Base-by-base conservation (phyloP, 2,329 filamentous ascomycete genomes). In the Diplodia sapinea region DNA sequence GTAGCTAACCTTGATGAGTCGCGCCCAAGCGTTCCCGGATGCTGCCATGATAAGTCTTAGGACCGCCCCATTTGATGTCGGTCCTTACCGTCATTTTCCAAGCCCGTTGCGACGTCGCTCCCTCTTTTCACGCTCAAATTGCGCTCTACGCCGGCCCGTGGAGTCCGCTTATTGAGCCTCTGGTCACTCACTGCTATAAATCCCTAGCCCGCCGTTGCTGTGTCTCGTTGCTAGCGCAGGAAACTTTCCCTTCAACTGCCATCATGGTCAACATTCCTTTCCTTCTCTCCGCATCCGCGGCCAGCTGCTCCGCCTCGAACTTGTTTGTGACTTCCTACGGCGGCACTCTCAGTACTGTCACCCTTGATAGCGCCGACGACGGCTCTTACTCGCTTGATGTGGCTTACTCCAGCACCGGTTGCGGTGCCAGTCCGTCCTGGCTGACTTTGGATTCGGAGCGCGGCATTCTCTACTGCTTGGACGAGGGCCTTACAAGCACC, bases 391-490 rank as follows among this genome's bases (percentile, higher is more conserved):
- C 78, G 9, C 80, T 78, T 1, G 73, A 84, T 67, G 74, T 75
- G 2, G 72, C 81, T 50, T 33, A 63, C 4, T 63, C 59, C 47
- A 63, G 59, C 59, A 51, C 47, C 17, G 36, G 17, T 17, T 68
- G 66, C 75, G 84, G 81, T 11, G 76, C 79, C 1, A 84, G 83
- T 69, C 85, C 88, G 5, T 85, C 86, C 12, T 91, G 88, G 87
- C 78, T 90, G 67, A 85, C 85, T 23, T 80, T 88, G 23, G 84
- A 88, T 73, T 75, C 80, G 68, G 73, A 78, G 55, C 81, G 82
- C 69, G 79, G 79, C 26, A 75, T 82, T 13, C 78, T 91, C 12
- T 88, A 86, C 78, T 90, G 88, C 76, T 17, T 86, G 54, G 84
- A 91, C 71, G 88, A 91, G 79, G 85, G 83, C 26, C 77, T 84